phyloP scores from a whole-genome alignment of 176 grass and related monocot genomes.

The Microstegium vimineum region DNA sequence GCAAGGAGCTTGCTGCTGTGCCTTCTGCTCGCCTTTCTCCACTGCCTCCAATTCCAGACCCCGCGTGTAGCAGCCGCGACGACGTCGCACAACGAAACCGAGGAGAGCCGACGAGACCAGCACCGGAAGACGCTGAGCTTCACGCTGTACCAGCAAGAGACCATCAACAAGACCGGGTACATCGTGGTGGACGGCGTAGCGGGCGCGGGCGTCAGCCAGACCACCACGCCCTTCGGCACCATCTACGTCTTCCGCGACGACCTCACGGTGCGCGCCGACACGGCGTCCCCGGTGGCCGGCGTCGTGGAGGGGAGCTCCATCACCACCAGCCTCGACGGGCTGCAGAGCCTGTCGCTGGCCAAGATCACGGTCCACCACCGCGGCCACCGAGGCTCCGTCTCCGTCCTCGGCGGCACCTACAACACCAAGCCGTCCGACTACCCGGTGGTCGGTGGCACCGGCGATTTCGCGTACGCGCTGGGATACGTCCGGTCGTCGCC shows the following conservation, averaged over 20 bases:
- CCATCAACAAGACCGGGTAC: constrained; percentile 65
- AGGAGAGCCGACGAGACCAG: not conserved
- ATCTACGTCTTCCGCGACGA: constrained; percentile 67
- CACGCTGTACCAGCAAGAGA: constrained; percentile 79
- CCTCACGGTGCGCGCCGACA: constrained; percentile 39
- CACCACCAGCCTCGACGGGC: constrained; percentile 63
- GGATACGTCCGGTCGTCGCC: constrained; percentile 54
- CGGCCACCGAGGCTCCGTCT: constrained; percentile 57
- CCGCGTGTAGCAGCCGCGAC: not conserved
- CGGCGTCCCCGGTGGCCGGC: constrained; percentile 43
- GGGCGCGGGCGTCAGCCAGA: constrained; percentile 47
- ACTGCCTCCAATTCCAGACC: not conserved
- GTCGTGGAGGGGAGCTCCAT: constrained; percentile 54
- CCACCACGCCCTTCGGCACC: constrained; percentile 77
- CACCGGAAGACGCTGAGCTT: constrained; percentile 44
- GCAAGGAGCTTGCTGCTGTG: not conserved
- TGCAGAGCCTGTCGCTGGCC: constrained; percentile 53
- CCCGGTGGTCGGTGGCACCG: constrained; percentile 52
- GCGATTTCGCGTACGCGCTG: constrained; percentile 49
- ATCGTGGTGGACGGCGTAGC: constrained; percentile 58
- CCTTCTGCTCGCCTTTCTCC: not conserved
- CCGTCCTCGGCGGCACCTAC: constrained; percentile 58
- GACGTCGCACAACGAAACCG: not conserved
- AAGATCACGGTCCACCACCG: constrained; percentile 54
- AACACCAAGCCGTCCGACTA: constrained; percentile 59